Conservation (phyloP, 2,329 filamentous ascomycete genomes). For the Ascosphaera apis region DNA sequence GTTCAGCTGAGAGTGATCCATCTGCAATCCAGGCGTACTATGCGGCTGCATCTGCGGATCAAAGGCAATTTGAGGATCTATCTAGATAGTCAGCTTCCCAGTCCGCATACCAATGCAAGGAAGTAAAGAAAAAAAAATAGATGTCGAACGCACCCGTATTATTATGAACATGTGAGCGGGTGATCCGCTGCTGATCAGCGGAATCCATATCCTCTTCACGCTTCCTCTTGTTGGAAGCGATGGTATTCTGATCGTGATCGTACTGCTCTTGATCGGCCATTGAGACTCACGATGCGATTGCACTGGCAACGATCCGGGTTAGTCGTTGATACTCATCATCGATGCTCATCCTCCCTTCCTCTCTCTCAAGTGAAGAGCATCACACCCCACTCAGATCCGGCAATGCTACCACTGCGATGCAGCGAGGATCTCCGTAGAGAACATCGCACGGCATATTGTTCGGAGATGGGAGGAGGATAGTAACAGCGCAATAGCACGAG, state of each 20-base stretch:
- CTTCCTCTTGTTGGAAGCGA: slow-evolving; percentile 16
- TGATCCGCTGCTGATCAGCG: slow-evolving; percentile 19
- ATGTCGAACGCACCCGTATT: background rate
- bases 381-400: background rate
- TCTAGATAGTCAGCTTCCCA: slow-evolving; percentile 9
- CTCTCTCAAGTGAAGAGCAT: background rate
- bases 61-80: slow-evolving; percentile 14
- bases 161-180: slow-evolving; percentile 16
- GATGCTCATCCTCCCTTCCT: slow-evolving; percentile 1
- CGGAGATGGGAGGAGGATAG: no score
- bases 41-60: slow-evolving; percentile 9
- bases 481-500: no score
- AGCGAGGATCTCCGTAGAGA: background rate
- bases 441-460: no score
- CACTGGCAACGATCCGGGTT: background rate
- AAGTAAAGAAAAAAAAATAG: no score
- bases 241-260: slow-evolving; percentile 8
- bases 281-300: slow-evolving; percentile 2
- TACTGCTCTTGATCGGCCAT: slow-evolving; percentile 20
- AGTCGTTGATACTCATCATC: no score
- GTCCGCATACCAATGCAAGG: slow-evolving; percentile 1
- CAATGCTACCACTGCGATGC: background rate
- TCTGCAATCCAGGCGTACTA: slow-evolving; percentile 13
- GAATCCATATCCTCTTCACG: slow-evolving; percentile 17
- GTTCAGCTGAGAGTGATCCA: slow-evolving; percentile 1